Base-by-base conservation (phyloP, 371 early-diverging fungal species). In the Mucor lusitanicus region DNA sequence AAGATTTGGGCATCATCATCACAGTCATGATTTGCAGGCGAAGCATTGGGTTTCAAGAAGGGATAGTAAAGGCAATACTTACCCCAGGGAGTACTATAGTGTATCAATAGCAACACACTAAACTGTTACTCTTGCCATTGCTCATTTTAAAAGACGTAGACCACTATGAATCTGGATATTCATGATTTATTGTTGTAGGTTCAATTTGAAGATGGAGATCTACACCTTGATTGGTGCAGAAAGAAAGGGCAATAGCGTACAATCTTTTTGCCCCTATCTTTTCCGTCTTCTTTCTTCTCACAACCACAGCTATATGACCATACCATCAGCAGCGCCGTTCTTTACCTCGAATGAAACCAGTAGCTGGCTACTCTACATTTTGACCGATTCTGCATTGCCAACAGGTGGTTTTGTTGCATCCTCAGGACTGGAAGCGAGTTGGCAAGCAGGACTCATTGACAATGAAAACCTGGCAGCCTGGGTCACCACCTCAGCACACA, bases 371-470 rank as follows among this genome's bases (percentile, higher is more conserved):
- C 85, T 93, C 3, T 92, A 91, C 81, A 88, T 92, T 69, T 76
- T 97, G 27, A 88, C 94, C 9, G 97, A 97, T 82, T 95, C 95
- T 6, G 94, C 94, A 15, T 84, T 97, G 13, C 97, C 97, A 0
- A 95, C 95, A 0, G 95, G 97, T 25, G 94, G 94, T 0, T 94
- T 94, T 69, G 92, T 94, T 9, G 89, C 93, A 42, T 94, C 94
- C 30, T 88, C 91, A 5, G 94, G 94, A 0, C 85, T 94, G 1
- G 94, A 94, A 71, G 90, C 93, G 2, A 85, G 87, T 9, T 64
- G 74, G 61, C 90, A 90, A 73, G 79, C 84, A 7, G 91, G 91
- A 3, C 78, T 87, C 25, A 76, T 90, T 3, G 73, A 72, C 15
- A 64, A 70, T 0, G 39, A 57, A 32, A 74, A 75, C 12, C 69